A percentile compares a stretch with the other conserved stretches of the same genome.
Evolutionary conservation across 805 yeast genomes (phyloP).

Genomic region (Zygosaccharomyces lentus): DNA sequence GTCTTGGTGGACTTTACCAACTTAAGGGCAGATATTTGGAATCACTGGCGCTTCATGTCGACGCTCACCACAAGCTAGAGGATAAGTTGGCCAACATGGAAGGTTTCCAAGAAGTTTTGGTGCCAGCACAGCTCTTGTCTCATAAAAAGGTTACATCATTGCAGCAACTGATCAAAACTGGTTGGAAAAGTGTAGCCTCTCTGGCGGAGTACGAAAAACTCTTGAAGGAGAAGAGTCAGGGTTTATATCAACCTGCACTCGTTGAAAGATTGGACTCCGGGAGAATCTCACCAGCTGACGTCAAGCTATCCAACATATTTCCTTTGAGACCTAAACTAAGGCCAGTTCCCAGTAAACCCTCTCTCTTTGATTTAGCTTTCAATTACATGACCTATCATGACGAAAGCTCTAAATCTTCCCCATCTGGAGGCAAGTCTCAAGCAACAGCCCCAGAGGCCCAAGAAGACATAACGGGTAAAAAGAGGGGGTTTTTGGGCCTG

Average conservation of each 20-base stretch:
- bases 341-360: constrained; percentile 80
- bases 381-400: constrained; percentile 62
- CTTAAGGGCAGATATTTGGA: constrained; percentile 28
- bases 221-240: constrained; percentile 9
- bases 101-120: constrained; percentile 10
- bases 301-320: constrained; percentile 26
- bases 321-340: constrained; percentile 40
- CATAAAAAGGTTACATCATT: constrained; percentile 47
- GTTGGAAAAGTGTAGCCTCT: constrained; percentile 31
- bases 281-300: constrained; percentile 20
- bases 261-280: constrained; percentile 37
- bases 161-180: constrained; percentile 40
- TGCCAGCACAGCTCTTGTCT: constrained; percentile 25
- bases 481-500: constrained; percentile 68
- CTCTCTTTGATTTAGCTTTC: constrained; percentile 84
- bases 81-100: constrained; percentile 9
- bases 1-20: constrained; percentile 30
- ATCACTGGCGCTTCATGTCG: constrained; percentile 29
- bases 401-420: constrained; percentile 13
- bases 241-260: constrained; percentile 29
- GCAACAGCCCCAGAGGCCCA: constrained; percentile 7
- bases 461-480: constrained; percentile 39
- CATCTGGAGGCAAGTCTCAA: constrained; percentile 15
- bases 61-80: constrained; percentile 23
- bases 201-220: constrained; percentile 36